Percentiles rank a stretch among this genome's conserved stretches.
These are phyloP conservation scores for Penicillium sp. DNA, from an alignment of 2,329 filamentous ascomycete genomes.

Conservation along the genomic window DNA sequence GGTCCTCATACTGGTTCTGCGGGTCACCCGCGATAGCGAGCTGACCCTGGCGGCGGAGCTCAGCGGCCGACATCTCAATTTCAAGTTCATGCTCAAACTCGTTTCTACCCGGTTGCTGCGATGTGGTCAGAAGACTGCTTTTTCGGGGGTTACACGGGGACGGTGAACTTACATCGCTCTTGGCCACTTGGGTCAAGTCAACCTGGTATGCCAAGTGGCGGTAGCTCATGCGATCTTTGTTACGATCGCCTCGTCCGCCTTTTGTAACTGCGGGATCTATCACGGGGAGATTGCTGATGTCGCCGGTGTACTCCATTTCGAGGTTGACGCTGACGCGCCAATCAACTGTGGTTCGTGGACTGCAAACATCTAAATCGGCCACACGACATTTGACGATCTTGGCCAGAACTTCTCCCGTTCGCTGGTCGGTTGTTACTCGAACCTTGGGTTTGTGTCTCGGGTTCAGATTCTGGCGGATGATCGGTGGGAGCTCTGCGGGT, in stretches of 20 bases:
- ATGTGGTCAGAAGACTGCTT: slow-evolving; percentile 14
- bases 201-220: slow-evolving; percentile 84
- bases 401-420: slow-evolving; percentile 67
- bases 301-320: slow-evolving; percentile 82
- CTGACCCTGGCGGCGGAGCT: slow-evolving; percentile 47
- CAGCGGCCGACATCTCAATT: slow-evolving; percentile 49
- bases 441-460: slow-evolving; percentile 63
- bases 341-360: slow-evolving; percentile 76
- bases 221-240: slow-evolving; percentile 91
- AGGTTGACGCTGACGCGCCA: slow-evolving; percentile 93
- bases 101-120: slow-evolving; percentile 32
- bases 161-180: slow-evolving; percentile 43
- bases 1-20: slow-evolving; percentile 46
- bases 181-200: slow-evolving; percentile 87
- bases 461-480: slow-evolving; percentile 63
- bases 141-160: slow-evolving; percentile 9
- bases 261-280: slow-evolving; percentile 35
- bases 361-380: slow-evolving; percentile 82
- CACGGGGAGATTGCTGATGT: slow-evolving; percentile 55
- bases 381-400: slow-evolving; percentile 93
- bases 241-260: slow-evolving; percentile 59
- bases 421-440: slow-evolving; percentile 75
- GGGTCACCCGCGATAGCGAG: slow-evolving; percentile 41
- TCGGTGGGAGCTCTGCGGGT: slow-evolving; percentile 62
- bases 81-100: slow-evolving; percentile 53